Evolutionary conservation across 192 early-diverging fungal species (phyloP).

Genomic region (Coemansia sp.): DNA sequence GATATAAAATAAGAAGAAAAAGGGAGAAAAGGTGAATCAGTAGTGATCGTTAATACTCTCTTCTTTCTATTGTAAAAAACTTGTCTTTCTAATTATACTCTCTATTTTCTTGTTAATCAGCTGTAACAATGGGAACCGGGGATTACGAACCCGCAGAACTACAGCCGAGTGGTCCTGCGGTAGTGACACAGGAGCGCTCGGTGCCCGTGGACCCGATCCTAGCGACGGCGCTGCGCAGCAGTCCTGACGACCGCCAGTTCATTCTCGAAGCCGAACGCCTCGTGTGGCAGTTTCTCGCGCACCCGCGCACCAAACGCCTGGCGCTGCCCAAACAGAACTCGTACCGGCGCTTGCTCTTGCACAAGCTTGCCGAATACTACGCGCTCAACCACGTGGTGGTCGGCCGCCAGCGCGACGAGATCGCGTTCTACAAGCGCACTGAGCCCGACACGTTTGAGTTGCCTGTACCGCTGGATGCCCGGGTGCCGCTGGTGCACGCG

Average conservation of each 20-base stretch:
- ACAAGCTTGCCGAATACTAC: constrained; percentile 27
- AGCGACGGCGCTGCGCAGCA: constrained; percentile 3
- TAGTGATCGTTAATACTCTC: too few species aligned
- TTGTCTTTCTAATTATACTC: too few species aligned
- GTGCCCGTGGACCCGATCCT: constrained; percentile 21
- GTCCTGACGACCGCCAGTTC: constrained; percentile 15
- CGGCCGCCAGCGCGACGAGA: constrained; percentile 15
- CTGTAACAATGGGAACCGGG: too few species aligned
- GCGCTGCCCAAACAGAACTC: constrained; percentile 23
- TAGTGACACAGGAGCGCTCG: too few species aligned
- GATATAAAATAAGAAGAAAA: too few species aligned
- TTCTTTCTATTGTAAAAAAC: too few species aligned
- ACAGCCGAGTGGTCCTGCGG: too few species aligned
- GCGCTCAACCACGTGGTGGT: constrained; percentile 19
- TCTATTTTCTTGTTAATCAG: too few species aligned
- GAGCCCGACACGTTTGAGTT: not conserved
- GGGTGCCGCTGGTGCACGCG: not conserved
- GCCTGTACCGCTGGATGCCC: not conserved
- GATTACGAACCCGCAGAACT: too few species aligned
- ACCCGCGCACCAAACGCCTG: constrained; percentile 1
- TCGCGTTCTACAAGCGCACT: constrained; percentile 14
- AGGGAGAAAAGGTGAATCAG: too few species aligned
- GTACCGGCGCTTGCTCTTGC: constrained; percentile 20
- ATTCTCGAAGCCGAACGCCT: constrained; percentile 10
- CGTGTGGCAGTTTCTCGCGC: constrained; percentile 8